These are phyloP conservation scores for Pseudevernia furfuracea DNA, from an alignment of 495 filamentous ascomycete species.

Conservation along the genomic window DNA sequence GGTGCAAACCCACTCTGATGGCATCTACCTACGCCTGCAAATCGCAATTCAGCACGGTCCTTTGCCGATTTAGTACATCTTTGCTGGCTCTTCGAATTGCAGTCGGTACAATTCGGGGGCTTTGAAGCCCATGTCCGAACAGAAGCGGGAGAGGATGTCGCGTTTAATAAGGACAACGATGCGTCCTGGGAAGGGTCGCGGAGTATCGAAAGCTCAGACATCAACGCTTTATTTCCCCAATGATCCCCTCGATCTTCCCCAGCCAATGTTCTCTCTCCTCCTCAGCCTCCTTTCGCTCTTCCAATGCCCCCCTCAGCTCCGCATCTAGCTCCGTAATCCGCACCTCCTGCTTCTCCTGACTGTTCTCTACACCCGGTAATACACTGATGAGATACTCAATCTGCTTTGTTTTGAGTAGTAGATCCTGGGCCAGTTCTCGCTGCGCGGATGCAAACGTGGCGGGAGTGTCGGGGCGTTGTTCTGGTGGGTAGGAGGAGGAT, in stretches of 20 bases:
- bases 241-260: conserved; percentile 58
- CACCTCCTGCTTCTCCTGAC: conserved; percentile 71
- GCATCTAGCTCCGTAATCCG: conserved; percentile 68
- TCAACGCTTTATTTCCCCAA: conserved; percentile 41
- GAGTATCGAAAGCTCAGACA: background rate
- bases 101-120: background rate
- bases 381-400: conserved; percentile 78
- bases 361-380: conserved; percentile 81
- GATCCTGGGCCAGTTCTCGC: conserved; percentile 73
- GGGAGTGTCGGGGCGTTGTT: conserved; percentile 50
- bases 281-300: conserved; percentile 59
- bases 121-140: background rate
- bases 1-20: background rate
- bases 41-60: background rate
- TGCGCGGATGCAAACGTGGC: conserved; percentile 62
- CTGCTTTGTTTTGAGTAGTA: conserved; percentile 88
- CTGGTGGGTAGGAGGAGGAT: conserved; percentile 16
- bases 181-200: background rate
- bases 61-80: background rate
- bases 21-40: background rate
- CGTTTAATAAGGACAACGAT: background rate
- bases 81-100: background rate
- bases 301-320: conserved; percentile 67
- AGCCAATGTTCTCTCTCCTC: conserved; percentile 63
- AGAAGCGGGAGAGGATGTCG: background rate